Conservation (phyloP, 2,329 filamentous ascomycete genomes). For the Elsinoe arachidis region DNA sequence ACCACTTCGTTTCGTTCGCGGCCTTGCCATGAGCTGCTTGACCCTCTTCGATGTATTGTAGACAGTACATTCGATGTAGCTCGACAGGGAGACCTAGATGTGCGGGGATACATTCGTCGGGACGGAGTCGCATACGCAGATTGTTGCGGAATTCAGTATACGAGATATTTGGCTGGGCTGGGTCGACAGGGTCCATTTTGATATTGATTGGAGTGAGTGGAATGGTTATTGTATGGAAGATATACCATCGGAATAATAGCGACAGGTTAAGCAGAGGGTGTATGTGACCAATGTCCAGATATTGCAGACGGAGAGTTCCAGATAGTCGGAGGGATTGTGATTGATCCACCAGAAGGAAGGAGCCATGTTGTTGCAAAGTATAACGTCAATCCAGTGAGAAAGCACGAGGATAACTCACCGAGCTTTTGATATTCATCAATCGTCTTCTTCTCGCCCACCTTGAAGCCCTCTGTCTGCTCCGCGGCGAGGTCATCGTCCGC, state of each 20-base stretch:
- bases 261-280: too few relatives aligned
- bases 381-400: not conserved
- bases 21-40: not conserved
- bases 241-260: too few relatives aligned
- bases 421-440: slow-evolving; percentile 90
- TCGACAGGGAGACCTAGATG: not conserved
- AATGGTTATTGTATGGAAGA: not conserved
- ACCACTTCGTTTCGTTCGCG: not conserved
- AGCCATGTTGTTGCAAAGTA: not conserved
- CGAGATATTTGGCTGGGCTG: not conserved
- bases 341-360: not conserved
- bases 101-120: not conserved
- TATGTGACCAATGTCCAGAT: too few relatives aligned
- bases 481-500: slow-evolving; percentile 67
- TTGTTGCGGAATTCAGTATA: slow-evolving; percentile 2
- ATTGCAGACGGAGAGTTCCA: too few relatives aligned
- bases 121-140: not conserved
- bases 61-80: not conserved
- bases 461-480: slow-evolving; percentile 90
- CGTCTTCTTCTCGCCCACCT: slow-evolving; percentile 97
- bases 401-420: slow-evolving; percentile 33
- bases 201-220: not conserved
- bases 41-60: not conserved
- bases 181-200: not conserved
- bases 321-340: too few relatives aligned